These are phyloP conservation scores for Shiraia bambusicola DNA, from an alignment of 2,329 filamentous ascomycete genomes.

Conservation along the genomic window DNA sequence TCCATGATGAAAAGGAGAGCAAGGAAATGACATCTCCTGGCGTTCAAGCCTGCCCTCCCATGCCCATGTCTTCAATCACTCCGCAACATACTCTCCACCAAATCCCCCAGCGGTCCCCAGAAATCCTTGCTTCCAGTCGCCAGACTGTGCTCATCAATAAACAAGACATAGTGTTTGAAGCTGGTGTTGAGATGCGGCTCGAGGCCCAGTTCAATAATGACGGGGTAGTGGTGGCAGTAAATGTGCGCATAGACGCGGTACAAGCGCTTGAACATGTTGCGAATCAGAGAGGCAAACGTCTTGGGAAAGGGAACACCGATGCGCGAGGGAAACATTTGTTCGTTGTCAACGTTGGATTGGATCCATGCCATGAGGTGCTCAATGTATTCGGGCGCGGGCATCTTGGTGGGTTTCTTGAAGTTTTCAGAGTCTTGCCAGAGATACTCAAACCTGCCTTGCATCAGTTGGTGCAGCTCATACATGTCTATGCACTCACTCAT, in stretches of 20 bases:
- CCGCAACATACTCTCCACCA: slow-evolving; percentile 96
- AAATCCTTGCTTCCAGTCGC: slow-evolving; percentile 88
- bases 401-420: slow-evolving; percentile 95
- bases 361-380: slow-evolving; percentile 98
- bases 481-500: slow-evolving; percentile 66
- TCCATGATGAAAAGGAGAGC: too few relatives aligned
- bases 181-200: slow-evolving; percentile 98
- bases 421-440: slow-evolving; percentile 96
- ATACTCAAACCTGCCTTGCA: slow-evolving; percentile 77
- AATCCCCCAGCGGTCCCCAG: slow-evolving; percentile 91
- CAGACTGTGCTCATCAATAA: slow-evolving; percentile 93
- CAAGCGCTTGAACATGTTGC: slow-evolving; percentile 99
- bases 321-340: slow-evolving; percentile 89
- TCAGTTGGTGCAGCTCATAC: slow-evolving; percentile 3
- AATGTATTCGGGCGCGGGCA: slow-evolving; percentile 95
- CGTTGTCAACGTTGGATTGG: slow-evolving; percentile 92
- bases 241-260: slow-evolving; percentile 97
- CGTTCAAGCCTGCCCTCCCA: not conserved
- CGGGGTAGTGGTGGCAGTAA: slow-evolving; percentile 97
- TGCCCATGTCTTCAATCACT: slow-evolving; percentile 64
- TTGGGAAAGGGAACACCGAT: slow-evolving; percentile 93
- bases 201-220: slow-evolving; percentile 89
- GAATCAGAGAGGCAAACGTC: slow-evolving; percentile 87
- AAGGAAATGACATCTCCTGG: too few relatives aligned
- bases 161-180: slow-evolving; percentile 99